phyloP scores from a whole-genome alignment of 2,329 filamentous ascomycete genomes.

The Metarhizium sp. region DNA sequence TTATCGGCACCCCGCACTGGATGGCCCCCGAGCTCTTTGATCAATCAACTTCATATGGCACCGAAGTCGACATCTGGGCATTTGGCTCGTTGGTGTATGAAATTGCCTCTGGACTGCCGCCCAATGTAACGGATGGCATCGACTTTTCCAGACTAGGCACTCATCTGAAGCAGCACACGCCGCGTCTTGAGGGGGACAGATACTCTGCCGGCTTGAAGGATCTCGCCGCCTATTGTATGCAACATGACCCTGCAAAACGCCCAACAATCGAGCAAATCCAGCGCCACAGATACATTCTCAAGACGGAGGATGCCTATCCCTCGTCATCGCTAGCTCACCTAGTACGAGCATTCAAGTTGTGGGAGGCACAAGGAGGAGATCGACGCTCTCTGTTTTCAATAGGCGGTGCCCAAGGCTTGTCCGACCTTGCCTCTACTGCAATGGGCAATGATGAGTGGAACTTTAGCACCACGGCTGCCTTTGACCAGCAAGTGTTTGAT shows the following conservation, averaged over 20 bases:
- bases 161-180: conserved; percentile 51
- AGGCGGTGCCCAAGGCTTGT: conserved; percentile 47
- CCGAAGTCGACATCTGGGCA: conserved; percentile 75
- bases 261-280: conserved; percentile 63
- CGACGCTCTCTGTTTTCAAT: conserved; percentile 55
- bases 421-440: conserved; percentile 32
- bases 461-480: conserved; percentile 56
- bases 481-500: conserved; percentile 48
- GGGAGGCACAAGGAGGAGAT: conserved; percentile 66
- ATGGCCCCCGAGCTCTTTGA: conserved; percentile 76
- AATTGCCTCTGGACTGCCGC: conserved; percentile 69
- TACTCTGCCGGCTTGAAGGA: conserved; percentile 62
- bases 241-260: conserved; percentile 57
- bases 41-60: conserved; percentile 54
- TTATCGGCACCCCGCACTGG: conserved; percentile 78
- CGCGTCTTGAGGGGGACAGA: conserved; percentile 60
- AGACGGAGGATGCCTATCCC: conserved; percentile 54
- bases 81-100: conserved; percentile 75
- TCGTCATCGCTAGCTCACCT: conserved; percentile 53
- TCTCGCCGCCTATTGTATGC: conserved; percentile 64
- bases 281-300: conserved; percentile 57
- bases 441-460: conserved; percentile 55
- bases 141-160: conserved; percentile 40
- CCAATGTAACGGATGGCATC: conserved; percentile 50
- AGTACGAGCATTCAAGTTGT: conserved; percentile 63